Percentiles rank a stretch among this genome's conserved stretches.
These are phyloP conservation scores for Naegleria lovaniensis DNA, from an alignment of 208 protist species.

Conservation along the genomic window DNA sequence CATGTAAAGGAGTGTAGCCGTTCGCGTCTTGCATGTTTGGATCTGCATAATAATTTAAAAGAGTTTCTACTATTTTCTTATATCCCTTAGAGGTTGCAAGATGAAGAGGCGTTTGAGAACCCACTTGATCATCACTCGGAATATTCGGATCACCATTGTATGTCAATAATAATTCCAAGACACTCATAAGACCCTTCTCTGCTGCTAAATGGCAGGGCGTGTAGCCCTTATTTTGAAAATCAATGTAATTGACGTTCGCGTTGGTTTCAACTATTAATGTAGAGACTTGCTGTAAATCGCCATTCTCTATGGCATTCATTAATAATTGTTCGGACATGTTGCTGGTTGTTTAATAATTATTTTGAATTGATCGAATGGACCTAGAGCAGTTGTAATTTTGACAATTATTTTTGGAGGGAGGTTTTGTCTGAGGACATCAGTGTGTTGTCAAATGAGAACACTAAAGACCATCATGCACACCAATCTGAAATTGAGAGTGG, in stretches of 20 bases:
- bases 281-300: not conserved
- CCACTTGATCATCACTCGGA: not conserved
- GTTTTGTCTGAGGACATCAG: too few relatives aligned
- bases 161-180: slow-evolving; percentile 1
- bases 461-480: too few relatives aligned
- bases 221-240: not conserved
- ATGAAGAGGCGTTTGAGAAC: slow-evolving; percentile 2
- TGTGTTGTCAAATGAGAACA: too few relatives aligned
- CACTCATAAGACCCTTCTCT: not conserved
- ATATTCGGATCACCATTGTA: slow-evolving; percentile 3
- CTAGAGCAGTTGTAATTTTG: too few relatives aligned
- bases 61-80: slow-evolving; percentile 9
- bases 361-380: too few relatives aligned
- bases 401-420: too few relatives aligned
- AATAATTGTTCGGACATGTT: not conserved
- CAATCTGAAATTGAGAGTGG: too few relatives aligned
- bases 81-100: not conserved
- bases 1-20: not conserved
- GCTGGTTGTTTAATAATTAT: too few relatives aligned
- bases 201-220: not conserved
- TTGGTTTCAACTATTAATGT: slow-evolving; percentile 1
- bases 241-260: not conserved
- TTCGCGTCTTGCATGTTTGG: not conserved
- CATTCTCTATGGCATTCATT: not conserved
- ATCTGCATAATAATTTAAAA: slow-evolving; percentile 22